A percentile compares a stretch with the other conserved stretches of the same genome.
phyloP scores from a whole-genome alignment of 2,329 filamentous ascomycete genomes.

The Alternaria atra region DNA sequence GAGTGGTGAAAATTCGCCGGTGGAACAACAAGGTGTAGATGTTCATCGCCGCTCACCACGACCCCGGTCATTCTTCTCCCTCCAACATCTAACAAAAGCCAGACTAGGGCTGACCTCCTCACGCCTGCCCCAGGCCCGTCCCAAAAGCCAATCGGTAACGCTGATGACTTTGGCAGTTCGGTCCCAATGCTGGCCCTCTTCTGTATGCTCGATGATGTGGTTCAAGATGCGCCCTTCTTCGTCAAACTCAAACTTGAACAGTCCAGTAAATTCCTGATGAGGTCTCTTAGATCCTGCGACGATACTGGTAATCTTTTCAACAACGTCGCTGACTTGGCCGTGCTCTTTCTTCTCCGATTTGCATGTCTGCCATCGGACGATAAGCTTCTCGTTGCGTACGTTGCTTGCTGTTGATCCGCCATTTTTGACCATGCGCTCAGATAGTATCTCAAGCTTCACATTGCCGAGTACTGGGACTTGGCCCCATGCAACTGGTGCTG shows the following conservation, averaged over 20 bases:
- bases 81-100: conserved; percentile 47
- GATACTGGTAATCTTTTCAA: conserved; percentile 65
- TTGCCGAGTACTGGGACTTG: conserved; percentile 90
- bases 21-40: background rate
- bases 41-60: conserved; percentile 10
- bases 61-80: conserved; percentile 14
- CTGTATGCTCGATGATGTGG: conserved; percentile 93
- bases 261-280: conserved; percentile 79
- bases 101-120: conserved; percentile 55
- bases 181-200: conserved; percentile 85
- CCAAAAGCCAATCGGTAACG: conserved; percentile 92
- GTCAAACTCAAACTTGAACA: conserved; percentile 98
- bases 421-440: conserved; percentile 81
- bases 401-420: conserved; percentile 55
- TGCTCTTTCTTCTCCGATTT: conserved; percentile 59
- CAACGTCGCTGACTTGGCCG: conserved; percentile 58
- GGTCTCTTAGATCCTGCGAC: conserved; percentile 59
- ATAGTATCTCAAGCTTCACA: conserved; percentile 84
- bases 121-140: conserved; percentile 70
- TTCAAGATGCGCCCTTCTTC: conserved; percentile 81
- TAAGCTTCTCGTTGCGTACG: conserved; percentile 75
- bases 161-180: conserved; percentile 85
- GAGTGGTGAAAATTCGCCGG: conserved; percentile 10
- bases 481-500: conserved; percentile 95
- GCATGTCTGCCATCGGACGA: conserved; percentile 87